Evolutionary conservation across 2,329 filamentous ascomycete genomes (phyloP), one percentile per base, ranked within the genome.

Genomic region (Bipolaris gigantea): DNA sequence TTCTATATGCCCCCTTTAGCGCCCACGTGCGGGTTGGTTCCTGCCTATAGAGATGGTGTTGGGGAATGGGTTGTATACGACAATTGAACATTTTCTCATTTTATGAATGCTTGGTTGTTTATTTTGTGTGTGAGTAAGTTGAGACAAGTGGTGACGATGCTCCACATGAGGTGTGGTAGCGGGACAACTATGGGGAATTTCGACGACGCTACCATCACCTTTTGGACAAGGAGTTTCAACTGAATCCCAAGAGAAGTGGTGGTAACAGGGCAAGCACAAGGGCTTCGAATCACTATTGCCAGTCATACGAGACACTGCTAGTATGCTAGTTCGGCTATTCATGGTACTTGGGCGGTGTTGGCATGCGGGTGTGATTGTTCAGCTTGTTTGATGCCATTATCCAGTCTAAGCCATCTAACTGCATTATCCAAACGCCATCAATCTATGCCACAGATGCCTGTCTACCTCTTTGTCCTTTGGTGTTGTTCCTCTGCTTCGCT

Each of bases 1-100:
- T 65, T 59, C 64, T 61, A 57, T 57, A 59, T 63, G 60, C 52
- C 56, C 56, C 50, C 62, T 59, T 66, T 63, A 64, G 66, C 65
- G 63, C 65, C 61, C 60, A 65, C 63, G 61, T 43, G 56, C 55
- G 48, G 55, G 52, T 58, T 52, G 49, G 53, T 59, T 55, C 42
- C 61, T 49, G 49, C 59, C 48, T 58, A 57, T 55, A 55, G 52
- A 43, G 47, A 38, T 42, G 33, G 32, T 45, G 39, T 43, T 45
- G 42, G 23, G 35, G 52, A 47, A 40, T 48, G 35, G 53, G 42
- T 48, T 53, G 43, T 46, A 48, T 45, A 56, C 53, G 55, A 41
- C 56, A 54, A 57, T 51, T 53, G 47, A 56, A 46, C 30, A 21
- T 53, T 53, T 53, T 40, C 42, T 56, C 42, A 30, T 51, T 40